A percentile compares a stretch with the other conserved stretches of the same genome.
phyloP scores from a whole-genome alignment of 176 grass and related monocot species.

The Triticum dicoccoides region DNA sequence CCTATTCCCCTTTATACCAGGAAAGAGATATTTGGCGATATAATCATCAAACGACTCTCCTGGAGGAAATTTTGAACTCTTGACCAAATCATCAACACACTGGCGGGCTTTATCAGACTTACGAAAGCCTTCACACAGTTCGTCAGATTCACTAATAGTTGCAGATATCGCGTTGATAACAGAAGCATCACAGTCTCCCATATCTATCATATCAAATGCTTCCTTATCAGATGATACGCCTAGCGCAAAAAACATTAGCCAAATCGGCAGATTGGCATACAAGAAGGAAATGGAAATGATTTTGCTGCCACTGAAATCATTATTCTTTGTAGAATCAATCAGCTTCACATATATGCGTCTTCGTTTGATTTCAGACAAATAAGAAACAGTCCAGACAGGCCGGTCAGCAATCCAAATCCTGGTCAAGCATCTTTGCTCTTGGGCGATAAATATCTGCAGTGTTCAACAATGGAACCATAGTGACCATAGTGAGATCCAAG shows the following conservation, averaged over 20 bases:
- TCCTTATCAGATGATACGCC: conserved; percentile 87
- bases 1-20: conserved; percentile 61
- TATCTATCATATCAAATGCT: conserved; percentile 77
- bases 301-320: conserved; percentile 68
- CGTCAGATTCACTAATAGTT: conserved; percentile 75
- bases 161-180: conserved; percentile 68
- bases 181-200: conserved; percentile 65
- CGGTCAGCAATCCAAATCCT: conserved; percentile 75
- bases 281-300: conserved; percentile 67
- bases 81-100: conserved; percentile 62
- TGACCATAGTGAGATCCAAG: conserved; percentile 27
- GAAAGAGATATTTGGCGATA: conserved; percentile 71
- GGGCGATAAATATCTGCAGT: conserved; percentile 77
- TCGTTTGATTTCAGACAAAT: conserved; percentile 67
- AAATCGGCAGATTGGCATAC: conserved; percentile 73
- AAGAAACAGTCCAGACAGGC: conserved; percentile 60
- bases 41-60: conserved; percentile 80
- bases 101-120: conserved; percentile 53
- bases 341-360: conserved; percentile 70
- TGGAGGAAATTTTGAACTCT: conserved; percentile 78
- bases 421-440: conserved; percentile 83
- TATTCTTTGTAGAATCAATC: conserved; percentile 60
- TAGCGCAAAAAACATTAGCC: conserved; percentile 91
- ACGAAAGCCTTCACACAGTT: conserved; percentile 71
- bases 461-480: conserved; percentile 31